Conservation (phyloP, 257 asterid species). For the Leonotis leonurus region DNA sequence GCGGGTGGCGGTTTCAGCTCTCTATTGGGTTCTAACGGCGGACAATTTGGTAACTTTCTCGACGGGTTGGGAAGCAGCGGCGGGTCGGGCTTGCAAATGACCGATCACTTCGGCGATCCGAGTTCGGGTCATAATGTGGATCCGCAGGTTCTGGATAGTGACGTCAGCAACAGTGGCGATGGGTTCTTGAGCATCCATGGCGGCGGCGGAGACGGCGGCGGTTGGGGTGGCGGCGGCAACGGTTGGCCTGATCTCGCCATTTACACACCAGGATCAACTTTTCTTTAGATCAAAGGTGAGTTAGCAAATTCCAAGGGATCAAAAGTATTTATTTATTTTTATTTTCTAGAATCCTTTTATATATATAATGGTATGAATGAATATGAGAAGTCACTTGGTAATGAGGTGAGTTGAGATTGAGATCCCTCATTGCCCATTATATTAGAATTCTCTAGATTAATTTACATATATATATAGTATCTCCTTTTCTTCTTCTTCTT, state of each 20-base stretch:
- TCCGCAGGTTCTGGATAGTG: conserved; percentile 29
- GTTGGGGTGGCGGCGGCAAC: conserved; percentile 34
- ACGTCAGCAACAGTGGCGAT: conserved; percentile 25
- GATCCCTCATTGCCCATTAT: conserved; percentile 23
- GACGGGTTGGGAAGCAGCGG: conserved; percentile 35
- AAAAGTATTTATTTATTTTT: background rate
- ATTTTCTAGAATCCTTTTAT: background rate
- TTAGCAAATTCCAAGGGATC: conserved; percentile 3
- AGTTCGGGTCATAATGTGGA: conserved; percentile 32
- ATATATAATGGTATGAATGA: conserved; percentile 4
- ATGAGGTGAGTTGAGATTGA: conserved; percentile 10
- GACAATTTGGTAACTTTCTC: conserved; percentile 50
- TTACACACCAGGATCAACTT: conserved; percentile 62
- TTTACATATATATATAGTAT: background rate
- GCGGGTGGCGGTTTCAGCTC: conserved; percentile 42
- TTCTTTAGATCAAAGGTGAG: conserved; percentile 31
- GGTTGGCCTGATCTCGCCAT: conserved; percentile 85
- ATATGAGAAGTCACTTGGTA: conserved; percentile 12
- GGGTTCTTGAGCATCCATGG: conserved; percentile 42
- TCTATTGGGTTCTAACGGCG: conserved; percentile 42
- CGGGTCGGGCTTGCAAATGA: conserved; percentile 40
- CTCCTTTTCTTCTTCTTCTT: too few species aligned
- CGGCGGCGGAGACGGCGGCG: background rate
- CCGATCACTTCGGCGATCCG: conserved; percentile 31
- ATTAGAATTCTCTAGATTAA: conserved; percentile 11